A percentile compares a stretch with the other conserved stretches of the same genome.
Evolutionary conservation across 164 flowering plant species (phyloP).

Genomic region (Nymphaea thermarum): DNA sequence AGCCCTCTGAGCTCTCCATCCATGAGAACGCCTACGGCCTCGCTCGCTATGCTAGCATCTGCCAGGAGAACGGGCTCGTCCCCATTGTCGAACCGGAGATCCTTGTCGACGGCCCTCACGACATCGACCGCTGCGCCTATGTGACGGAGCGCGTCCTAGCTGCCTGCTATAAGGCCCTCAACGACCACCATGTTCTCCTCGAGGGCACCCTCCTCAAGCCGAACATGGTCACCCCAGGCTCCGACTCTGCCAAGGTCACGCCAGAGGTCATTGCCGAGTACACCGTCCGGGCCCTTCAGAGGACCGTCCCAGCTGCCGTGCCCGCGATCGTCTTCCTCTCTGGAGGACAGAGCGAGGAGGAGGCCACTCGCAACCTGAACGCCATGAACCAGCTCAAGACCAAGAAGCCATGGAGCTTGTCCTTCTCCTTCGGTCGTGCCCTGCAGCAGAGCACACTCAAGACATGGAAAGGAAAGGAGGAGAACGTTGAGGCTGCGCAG

Average conservation of each 20-base stretch:
- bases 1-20: conserved; percentile 37
- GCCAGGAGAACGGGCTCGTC: conserved; percentile 48
- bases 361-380: conserved; percentile 54
- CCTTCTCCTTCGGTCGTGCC: conserved; percentile 74
- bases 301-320: conserved; percentile 71
- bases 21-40: conserved; percentile 40
- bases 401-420: conserved; percentile 54
- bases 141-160: conserved; percentile 39
- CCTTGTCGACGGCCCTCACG: conserved; percentile 65
- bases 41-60: conserved; percentile 43
- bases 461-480: conserved; percentile 69
- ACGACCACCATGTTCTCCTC: conserved; percentile 68
- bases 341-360: conserved; percentile 56
- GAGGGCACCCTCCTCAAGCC: conserved; percentile 77
- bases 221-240: conserved; percentile 30
- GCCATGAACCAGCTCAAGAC: conserved; percentile 37
- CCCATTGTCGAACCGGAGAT: conserved; percentile 88
- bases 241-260: background rate
- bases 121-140: conserved; percentile 40
- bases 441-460: conserved; percentile 76
- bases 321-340: conserved; percentile 42
- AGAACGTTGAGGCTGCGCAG: conserved; percentile 48
- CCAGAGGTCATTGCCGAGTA: conserved; percentile 17
- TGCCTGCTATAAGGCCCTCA: conserved; percentile 69
- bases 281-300: conserved; percentile 52